These are phyloP conservation scores for Cladosporium sp. DNA, from an alignment of 2,329 filamentous ascomycete genomes.

Conservation along the genomic window DNA sequence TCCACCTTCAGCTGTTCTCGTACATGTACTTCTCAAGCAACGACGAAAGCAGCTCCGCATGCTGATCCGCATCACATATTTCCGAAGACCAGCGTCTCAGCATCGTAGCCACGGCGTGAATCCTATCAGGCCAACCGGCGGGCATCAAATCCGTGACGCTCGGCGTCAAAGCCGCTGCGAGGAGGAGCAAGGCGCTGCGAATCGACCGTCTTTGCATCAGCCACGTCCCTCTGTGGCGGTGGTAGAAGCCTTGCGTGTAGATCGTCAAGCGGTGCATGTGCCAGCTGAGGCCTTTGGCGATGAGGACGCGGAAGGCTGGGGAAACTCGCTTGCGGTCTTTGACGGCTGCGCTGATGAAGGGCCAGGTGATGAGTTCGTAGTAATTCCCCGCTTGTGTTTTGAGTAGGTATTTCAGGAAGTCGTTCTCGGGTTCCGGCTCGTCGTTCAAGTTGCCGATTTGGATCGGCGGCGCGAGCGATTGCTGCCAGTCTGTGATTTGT, in stretches of 20 bases:
- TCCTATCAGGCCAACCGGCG: conserved; percentile 18
- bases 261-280: conserved; percentile 29
- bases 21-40: conserved; percentile 10
- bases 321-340: conserved; percentile 19
- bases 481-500: conserved; percentile 36
- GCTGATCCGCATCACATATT: conserved; percentile 9
- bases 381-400: conserved; percentile 38
- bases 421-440: conserved; percentile 26
- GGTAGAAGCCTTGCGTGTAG: conserved; percentile 38
- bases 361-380: conserved; percentile 40
- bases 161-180: conserved; percentile 27
- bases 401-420: conserved; percentile 40
- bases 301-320: conserved; percentile 9
- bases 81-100: conserved; percentile 13
- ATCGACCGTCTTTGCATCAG: conserved; percentile 41
- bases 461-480: conserved; percentile 34
- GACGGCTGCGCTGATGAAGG: conserved; percentile 33
- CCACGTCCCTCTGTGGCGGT: conserved; percentile 44
- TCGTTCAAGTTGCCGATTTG: conserved; percentile 14
- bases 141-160: conserved; percentile 16
- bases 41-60: conserved; percentile 7
- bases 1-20: conserved; percentile 6
- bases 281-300: conserved; percentile 20
- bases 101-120: conserved; percentile 18
- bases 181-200: conserved; percentile 38